Base-by-base conservation (phyloP, 208 protist genomes). In the Crithidia fasciculata region DNA sequence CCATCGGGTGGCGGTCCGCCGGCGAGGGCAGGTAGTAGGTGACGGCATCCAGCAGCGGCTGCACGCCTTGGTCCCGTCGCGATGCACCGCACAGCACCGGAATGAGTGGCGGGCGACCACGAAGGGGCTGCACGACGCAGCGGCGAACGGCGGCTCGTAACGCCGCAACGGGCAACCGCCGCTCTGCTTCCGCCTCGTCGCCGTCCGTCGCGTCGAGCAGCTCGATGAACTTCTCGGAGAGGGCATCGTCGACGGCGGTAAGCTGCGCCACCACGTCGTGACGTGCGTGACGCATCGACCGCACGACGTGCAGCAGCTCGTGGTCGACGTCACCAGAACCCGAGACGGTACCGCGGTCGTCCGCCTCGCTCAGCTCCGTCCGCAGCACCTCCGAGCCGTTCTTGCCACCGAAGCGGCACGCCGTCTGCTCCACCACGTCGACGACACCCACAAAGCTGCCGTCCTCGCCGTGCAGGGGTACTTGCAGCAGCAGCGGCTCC, bases 21-120 rank as follows among this genome's bases (percentile, higher is more conserved):
- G 97, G 97, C 8, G 94, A 97, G 8, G 97, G 97, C 50, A 99
- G 85, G 78, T 98, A 98, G 28, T 90, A 74, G 8, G 83, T 72
- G 40, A 98, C 79, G 16, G 89, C 87, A 73, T 98, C 95, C 1
- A 99, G 74, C 50, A 99, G 65, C 43, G 94, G 93, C 78, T 98
- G 95, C 41, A 98, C 96, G 15, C 96, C 94, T 40, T 91, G 82
- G 65, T 98, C 95, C 16, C 92, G 88, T 3, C 96, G 82, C 6
- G 96, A 93, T 10, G 96, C 90, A 6, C 97, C 97, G 74, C 88
- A 98, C 18, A 99, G 77, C 2, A 98, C 87, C 4, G 95, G 94
- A 43, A 96, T 84, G 4, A 93, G 65, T 8, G 83, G 71, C 6
- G 67, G 60, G 19, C 71, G 63, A 53, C 57, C 57, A n/a, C 65